These are phyloP conservation scores for Saturnispora quitensis DNA, from an alignment of 805 yeast genomes.

Conservation along the genomic window DNA sequence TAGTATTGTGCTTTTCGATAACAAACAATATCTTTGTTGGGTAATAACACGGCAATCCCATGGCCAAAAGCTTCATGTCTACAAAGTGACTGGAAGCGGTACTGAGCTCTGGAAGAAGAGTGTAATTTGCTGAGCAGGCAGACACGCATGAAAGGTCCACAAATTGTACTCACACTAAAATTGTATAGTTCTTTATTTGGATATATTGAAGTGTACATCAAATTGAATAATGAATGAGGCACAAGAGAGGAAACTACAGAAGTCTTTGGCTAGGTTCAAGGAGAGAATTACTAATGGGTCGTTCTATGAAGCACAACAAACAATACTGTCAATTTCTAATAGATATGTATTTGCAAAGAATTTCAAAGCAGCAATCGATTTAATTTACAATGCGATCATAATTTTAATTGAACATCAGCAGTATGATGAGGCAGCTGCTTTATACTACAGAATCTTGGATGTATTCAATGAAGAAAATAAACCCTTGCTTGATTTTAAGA, in stretches of 20 bases:
- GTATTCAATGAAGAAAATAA: constrained; percentile 45
- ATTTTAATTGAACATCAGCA: constrained; percentile 61
- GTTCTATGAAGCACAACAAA: constrained; percentile 93
- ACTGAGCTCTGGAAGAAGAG: neutral
- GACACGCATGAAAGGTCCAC: neutral
- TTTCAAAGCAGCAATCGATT: constrained; percentile 61
- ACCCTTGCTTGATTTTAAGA: constrained; percentile 21
- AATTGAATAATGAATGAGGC: neutral
- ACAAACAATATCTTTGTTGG: neutral
- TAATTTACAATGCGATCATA: constrained; percentile 62
- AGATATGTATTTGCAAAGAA: constrained; percentile 66
- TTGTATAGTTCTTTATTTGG: neutral
- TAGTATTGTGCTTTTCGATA: neutral
- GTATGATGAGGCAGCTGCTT: constrained; percentile 75
- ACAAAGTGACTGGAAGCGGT: neutral
- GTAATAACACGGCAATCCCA: neutral
- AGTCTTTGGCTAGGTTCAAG: constrained; percentile 58
- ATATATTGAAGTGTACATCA: constrained; percentile 7
- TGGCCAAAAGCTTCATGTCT: neutral
- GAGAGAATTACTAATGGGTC: constrained; percentile 61
- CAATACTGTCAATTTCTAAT: constrained; percentile 80
- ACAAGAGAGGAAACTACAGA: constrained; percentile 36
- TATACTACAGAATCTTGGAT: constrained; percentile 62
- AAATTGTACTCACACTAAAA: constrained; percentile 13
- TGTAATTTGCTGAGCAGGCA: neutral